Evolutionary conservation across 345 rosid genomes (phyloP).

Genomic region (Citropsis articulata): DNA sequence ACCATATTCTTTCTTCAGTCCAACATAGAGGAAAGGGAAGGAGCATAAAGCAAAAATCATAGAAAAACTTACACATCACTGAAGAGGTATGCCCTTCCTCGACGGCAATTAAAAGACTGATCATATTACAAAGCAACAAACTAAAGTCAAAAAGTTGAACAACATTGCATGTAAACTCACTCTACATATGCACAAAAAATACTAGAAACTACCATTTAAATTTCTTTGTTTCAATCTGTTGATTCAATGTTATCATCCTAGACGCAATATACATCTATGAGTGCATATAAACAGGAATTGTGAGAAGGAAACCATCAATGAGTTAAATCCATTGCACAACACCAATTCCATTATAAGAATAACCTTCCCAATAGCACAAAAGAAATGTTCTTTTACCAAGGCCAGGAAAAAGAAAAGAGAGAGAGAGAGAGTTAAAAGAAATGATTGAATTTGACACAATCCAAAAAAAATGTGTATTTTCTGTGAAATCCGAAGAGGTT

Average conservation of each 20-base stretch:
- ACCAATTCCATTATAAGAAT: neutral
- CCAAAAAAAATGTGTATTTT: neutral
- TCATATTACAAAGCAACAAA: conserved; percentile 18
- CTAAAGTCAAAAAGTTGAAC: conserved; percentile 1
- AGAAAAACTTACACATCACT: conserved; percentile 39
- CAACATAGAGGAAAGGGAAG: neutral
- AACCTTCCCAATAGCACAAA: neutral
- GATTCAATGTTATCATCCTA: neutral
- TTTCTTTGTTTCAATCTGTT: neutral
- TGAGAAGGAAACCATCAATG: neutral
- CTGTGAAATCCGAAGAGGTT: neutral
- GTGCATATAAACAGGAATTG: neutral
- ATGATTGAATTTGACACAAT: neutral
- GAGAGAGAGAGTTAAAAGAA: too few species aligned
- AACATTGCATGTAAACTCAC: neutral
- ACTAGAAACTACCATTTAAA: neutral
- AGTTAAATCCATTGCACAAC: neutral
- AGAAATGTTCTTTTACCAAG: too few species aligned
- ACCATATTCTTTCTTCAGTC: neutral
- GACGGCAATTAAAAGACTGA: conserved; percentile 36
- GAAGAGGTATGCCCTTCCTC: conserved; percentile 48
- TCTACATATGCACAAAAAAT: neutral
- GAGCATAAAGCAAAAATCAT: neutral
- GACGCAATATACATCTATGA: neutral
- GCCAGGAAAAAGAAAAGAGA: too few species aligned